Evolutionary conservation across 331 rosid genomes (phyloP).

Genomic region (Pyracantha coccinea): DNA sequence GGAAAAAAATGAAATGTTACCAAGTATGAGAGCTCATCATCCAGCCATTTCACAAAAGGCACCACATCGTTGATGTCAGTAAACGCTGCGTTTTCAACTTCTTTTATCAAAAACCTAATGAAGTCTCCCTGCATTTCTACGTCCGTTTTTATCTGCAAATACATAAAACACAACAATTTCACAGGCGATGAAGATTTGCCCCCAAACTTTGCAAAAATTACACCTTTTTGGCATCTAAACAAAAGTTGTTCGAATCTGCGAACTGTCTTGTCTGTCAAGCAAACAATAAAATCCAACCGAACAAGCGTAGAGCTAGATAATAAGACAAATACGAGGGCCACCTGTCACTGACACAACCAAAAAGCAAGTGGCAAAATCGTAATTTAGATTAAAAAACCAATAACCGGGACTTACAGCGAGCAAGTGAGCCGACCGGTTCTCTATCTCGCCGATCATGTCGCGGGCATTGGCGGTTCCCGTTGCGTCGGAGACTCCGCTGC

Average conservation of each 20-base stretch:
- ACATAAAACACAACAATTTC: not conserved
- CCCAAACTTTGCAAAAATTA: constrained; percentile 21
- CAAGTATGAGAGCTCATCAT: constrained; percentile 91
- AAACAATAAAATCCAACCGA: constrained; percentile 29
- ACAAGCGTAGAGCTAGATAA: not conserved
- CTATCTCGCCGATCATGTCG: constrained; percentile 99
- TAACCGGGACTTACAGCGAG: constrained; percentile 65
- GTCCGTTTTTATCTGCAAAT: constrained; percentile 78
- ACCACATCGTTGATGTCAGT: constrained; percentile 76
- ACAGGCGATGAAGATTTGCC: constrained; percentile 4
- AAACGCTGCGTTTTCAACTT: constrained; percentile 84
- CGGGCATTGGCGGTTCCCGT: constrained; percentile 70
- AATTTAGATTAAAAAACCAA: constrained; percentile 10
- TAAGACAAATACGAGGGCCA: constrained; percentile 20
- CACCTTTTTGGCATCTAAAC: not conserved
- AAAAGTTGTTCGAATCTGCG: constrained; percentile 30
- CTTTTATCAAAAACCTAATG: constrained; percentile 76
- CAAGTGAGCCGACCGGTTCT: constrained; percentile 88
- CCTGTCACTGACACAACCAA: constrained; percentile 14
- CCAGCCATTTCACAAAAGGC: constrained; percentile 97
- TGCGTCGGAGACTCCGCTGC: constrained; percentile 31
- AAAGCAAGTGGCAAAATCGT: constrained; percentile 35
- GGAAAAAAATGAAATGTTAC: constrained; percentile 18
- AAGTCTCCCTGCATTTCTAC: constrained; percentile 97
- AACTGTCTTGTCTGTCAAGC: constrained; percentile 38